Evolutionary conservation across 768 basidiomycete genomes (phyloP), one percentile per base, ranked within the genome.

Genomic region (Collybiopsis confluens): DNA sequence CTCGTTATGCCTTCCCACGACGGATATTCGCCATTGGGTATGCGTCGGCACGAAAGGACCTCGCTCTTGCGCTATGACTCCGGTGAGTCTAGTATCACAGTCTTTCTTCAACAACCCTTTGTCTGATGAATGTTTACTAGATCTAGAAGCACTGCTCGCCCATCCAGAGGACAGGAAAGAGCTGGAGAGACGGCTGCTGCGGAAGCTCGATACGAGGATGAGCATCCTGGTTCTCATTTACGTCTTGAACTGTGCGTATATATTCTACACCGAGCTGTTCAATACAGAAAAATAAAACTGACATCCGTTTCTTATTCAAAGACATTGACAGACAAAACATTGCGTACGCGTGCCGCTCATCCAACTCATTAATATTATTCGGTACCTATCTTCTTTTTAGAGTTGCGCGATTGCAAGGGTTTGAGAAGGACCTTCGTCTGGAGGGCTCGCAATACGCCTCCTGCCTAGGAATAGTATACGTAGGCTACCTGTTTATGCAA

Each of bases 401-500:
- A 40, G 88, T 85, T 5, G 89, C 88, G 24, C 76, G 89, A 53
- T 71, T 89, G 41, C 76, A 80, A 26, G 89, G 88, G 0, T 85
- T 90, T 51, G 84, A 88, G 62, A 70, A 73, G 44, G 88, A 90
- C 65, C 74, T 90, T 28, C 68, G 78, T 35, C 71, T 90, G 15
- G 67, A 77, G 58, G 84, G 78, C 26, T 75, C 80, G 50, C 74
- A 90, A 60, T 90, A 88, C 62, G 77, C 82, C 10, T 82, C 87
- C 0, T 67, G 90, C 13, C 66, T 90, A 42, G 83, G 83, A 40
- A 79, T 86, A 47, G 73, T 90, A 27, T 90, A 88, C 61, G 76
- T 88, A 26, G 79, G 88, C 10, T 90, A 90, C 62, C 84, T 86
- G 54, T 66, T 87, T 30, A 88, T 88, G 87, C 88, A 90, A 64